A percentile compares a stretch with the other conserved stretches of the same genome.
phyloP scores from a whole-genome alignment of 73 alveolate species.

The Tetrahymena elliotti region DNA sequence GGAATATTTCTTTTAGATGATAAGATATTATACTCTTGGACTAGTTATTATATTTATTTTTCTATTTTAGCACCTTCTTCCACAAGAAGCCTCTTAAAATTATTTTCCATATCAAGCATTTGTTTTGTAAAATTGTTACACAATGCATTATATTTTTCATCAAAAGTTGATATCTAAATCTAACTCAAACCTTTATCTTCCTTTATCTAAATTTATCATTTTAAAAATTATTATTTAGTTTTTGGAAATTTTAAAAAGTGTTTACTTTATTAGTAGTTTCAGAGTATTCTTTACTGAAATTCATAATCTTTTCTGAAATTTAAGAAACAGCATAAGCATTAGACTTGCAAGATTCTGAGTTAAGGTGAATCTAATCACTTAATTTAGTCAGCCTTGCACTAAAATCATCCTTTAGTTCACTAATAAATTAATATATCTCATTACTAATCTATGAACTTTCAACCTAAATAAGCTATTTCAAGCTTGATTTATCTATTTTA shows the following conservation, averaged over 20 bases:
- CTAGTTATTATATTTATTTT: neutral
- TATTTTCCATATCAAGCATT: neutral
- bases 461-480: neutral
- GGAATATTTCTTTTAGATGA: neutral
- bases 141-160: neutral
- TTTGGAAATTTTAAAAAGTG: neutral
- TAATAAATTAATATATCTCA: neutral
- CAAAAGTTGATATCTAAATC: neutral
- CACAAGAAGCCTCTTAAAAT: neutral
- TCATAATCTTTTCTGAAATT: neutral
- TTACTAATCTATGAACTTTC: neutral
- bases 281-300: neutral
- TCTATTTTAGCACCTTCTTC: neutral
- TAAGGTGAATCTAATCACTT: neutral
- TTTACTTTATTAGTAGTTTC: neutral
- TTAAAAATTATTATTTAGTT: neutral
- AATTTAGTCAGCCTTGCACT: neutral
- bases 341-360: neutral
- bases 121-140: neutral
- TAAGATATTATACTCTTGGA: neutral
- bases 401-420: neutral
- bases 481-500: neutral
- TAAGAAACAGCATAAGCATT: neutral
- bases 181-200: neutral
- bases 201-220: neutral